phyloP scores from a whole-genome alignment of 768 basidiomycete species.

The Agaricus blazei region DNA sequence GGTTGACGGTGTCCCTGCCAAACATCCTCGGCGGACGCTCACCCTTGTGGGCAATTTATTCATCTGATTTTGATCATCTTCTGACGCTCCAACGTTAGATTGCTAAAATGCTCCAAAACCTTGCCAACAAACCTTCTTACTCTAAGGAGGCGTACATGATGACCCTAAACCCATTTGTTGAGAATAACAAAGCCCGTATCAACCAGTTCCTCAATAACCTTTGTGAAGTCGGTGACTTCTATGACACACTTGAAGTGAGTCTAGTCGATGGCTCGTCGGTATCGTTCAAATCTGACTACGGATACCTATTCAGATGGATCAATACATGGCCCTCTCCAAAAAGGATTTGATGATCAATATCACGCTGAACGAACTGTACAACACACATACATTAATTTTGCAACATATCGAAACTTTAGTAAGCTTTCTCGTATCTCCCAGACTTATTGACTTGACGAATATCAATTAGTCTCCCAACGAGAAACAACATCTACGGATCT shows the following conservation, averaged over 20 bases:
- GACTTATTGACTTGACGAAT: neutral
- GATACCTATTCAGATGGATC: constrained; percentile 77
- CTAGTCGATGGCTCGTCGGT: neutral
- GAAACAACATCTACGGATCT: constrained; percentile 93
- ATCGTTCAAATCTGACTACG: neutral
- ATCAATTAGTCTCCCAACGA: constrained; percentile 83
- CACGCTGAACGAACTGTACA: constrained; percentile 97
- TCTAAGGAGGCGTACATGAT: constrained; percentile 99
- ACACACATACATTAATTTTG: constrained; percentile 91
- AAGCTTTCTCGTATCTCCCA: constrained; percentile 22
- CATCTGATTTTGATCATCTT: neutral
- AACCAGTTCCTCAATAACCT: constrained; percentile 95
- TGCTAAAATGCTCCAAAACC: constrained; percentile 99
- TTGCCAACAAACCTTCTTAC: constrained; percentile 98
- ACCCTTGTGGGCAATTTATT: constrained; percentile 61
- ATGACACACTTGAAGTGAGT: constrained; percentile 92
- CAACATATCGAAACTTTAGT: constrained; percentile 96
- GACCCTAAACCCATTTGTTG: constrained; percentile 96
- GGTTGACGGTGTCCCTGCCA: constrained; percentile 95
- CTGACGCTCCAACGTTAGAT: constrained; percentile 49
- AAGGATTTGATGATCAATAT: constrained; percentile 98
- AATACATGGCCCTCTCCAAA: constrained; percentile 99
- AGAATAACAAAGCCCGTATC: constrained; percentile 97
- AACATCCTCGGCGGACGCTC: constrained; percentile 93
- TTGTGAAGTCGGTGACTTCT: constrained; percentile 99